Conservation (phyloP, 2,329 filamentous ascomycete genomes). For the Daldinia eschscholtzii region DNA sequence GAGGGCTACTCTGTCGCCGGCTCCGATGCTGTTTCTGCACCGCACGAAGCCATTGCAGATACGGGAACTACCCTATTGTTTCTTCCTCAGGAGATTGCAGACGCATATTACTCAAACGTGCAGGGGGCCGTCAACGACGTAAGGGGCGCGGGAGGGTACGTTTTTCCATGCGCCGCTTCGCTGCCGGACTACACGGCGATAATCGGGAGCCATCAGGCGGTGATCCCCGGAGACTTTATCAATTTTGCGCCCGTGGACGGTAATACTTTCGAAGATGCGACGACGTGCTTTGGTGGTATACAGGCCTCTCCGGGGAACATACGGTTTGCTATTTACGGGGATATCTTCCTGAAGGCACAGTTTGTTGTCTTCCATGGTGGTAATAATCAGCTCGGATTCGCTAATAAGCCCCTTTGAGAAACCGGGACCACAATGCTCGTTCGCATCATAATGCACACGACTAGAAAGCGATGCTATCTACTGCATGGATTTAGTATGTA, state of each 20-base stretch:
- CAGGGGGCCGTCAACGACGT: slow-evolving; percentile 59
- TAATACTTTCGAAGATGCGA: slow-evolving; percentile 65
- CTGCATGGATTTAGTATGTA: not conserved
- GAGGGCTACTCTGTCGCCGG: slow-evolving; percentile 66
- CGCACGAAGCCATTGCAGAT: slow-evolving; percentile 62
- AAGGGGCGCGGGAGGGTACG: slow-evolving; percentile 64
- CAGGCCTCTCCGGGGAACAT: slow-evolving; percentile 67
- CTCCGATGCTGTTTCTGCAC: slow-evolving; percentile 29
- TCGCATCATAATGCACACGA: not conserved
- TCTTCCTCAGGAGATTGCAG: slow-evolving; percentile 63
- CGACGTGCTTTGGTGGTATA: slow-evolving; percentile 74
- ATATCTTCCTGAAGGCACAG: slow-evolving; percentile 77
- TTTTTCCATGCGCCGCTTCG: slow-evolving; percentile 65
- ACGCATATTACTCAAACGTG: slow-evolving; percentile 70
- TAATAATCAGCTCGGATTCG: slow-evolving; percentile 62
- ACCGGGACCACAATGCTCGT: not conserved
- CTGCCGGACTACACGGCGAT: slow-evolving; percentile 57
- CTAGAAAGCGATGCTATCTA: not conserved
- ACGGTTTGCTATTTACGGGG: slow-evolving; percentile 74
- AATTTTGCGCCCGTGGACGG: slow-evolving; percentile 61
- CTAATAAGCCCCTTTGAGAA: slow-evolving; percentile 52
- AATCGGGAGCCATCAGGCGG: slow-evolving; percentile 47
- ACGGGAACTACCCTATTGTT: slow-evolving; percentile 76
- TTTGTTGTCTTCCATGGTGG: slow-evolving; percentile 73
- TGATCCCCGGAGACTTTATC: slow-evolving; percentile 55